These are phyloP conservation scores for Zoysia matrella DNA, from an alignment of 202 grass and related monocot species.

Conservation along the genomic window DNA sequence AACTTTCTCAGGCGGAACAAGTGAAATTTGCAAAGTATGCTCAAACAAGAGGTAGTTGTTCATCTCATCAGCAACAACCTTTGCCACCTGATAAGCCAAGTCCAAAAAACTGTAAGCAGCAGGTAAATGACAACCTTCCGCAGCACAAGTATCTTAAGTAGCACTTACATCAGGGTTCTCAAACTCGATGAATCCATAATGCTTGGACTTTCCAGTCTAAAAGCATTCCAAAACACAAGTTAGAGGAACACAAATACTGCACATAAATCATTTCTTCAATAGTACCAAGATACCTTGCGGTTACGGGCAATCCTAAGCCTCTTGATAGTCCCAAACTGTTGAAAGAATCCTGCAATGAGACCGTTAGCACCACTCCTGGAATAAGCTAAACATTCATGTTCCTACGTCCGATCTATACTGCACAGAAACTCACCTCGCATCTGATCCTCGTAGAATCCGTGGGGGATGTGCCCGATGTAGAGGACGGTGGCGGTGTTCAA, in stretches of 20 bases:
- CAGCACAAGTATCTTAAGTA: neutral
- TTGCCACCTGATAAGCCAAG: conserved; percentile 66
- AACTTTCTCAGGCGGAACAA: conserved; percentile 69
- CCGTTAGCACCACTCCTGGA: neutral
- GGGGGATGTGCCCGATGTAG: conserved; percentile 91
- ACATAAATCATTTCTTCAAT: neutral
- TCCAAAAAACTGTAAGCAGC: conserved; percentile 23
- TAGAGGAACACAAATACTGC: neutral
- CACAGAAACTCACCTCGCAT: conserved; percentile 65
- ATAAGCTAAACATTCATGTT: neutral
- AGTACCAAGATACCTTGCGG: conserved; percentile 52
- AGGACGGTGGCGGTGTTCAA: conserved; percentile 72
- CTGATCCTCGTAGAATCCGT: conserved; percentile 95
- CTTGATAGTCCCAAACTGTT: conserved; percentile 84
- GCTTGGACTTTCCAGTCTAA: conserved; percentile 96
- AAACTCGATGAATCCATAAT: conserved; percentile 96
- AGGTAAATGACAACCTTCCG: neutral
- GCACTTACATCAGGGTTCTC: conserved; percentile 75
- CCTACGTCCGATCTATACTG: neutral
- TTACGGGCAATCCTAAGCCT: conserved; percentile 80
- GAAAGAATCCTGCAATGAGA: conserved; percentile 73
- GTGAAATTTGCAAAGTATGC: conserved; percentile 67
- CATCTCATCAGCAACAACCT: conserved; percentile 90
- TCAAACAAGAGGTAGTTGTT: conserved; percentile 96
- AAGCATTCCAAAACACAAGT: conserved; percentile 34